phyloP scores from a whole-genome alignment of 345 rosid species.

The Eucalyptus erythrocorys region DNA sequence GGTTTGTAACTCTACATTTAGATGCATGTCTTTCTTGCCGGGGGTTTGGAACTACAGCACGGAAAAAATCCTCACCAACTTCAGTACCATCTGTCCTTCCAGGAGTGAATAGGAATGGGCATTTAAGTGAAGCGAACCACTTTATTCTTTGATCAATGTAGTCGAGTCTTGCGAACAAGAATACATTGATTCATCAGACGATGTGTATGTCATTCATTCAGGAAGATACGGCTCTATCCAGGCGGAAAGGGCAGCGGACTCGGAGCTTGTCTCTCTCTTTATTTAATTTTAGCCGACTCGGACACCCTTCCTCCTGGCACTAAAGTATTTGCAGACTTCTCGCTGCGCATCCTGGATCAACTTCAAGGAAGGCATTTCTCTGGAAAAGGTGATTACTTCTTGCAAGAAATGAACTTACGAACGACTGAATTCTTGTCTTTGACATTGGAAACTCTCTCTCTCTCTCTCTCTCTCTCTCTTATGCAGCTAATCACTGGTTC shows the following conservation, averaged over 20 bases:
- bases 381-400: constrained; percentile 13
- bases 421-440: neutral
- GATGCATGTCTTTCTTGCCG: neutral
- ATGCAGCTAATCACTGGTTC: constrained; percentile 22
- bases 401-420: neutral
- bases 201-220: neutral
- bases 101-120: neutral
- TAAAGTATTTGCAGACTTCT: constrained; percentile 15
- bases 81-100: neutral
- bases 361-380: constrained; percentile 1
- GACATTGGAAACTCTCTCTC: neutral
- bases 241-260: constrained; percentile 12
- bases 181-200: neutral
- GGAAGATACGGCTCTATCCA: constrained; percentile 26
- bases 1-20: neutral
- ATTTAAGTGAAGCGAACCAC: neutral
- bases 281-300: constrained; percentile 9
- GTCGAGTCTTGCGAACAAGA: neutral
- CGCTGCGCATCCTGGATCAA: constrained; percentile 21
- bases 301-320: neutral
- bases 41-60: neutral
- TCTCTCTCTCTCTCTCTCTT: neutral
- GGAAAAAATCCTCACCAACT: neutral
- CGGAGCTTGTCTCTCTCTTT: constrained; percentile 9
- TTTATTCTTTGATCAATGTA: neutral